Evolutionary conservation across 2,329 filamentous ascomycete species (phyloP), one percentile per base, ranked within the genome.

Genomic region (Epicoccum sorghinum): DNA sequence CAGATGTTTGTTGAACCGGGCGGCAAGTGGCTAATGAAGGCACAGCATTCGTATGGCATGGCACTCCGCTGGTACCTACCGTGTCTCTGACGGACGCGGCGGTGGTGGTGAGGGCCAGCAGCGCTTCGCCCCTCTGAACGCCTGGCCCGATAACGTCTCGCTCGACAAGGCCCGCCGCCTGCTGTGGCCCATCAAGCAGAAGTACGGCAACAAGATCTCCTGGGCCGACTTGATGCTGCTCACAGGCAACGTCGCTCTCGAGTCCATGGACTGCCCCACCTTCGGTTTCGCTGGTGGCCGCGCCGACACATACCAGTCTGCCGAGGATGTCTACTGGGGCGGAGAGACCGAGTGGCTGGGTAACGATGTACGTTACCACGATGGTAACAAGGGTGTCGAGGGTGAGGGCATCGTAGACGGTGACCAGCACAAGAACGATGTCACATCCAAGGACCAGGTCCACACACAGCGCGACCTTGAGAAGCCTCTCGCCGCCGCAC

Each of bases 121-220:
- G 77, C 86, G 89, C 36, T 92, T 92, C 66, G 89, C 89, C 47
- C 89, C 89, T 5, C 85, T 92, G 71, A 91, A 91, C 83, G 86
- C 86, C 79, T 92, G 89, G 89, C 89, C 89, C 37, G 89, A 92
- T 77, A 92, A 92, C 63, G 87, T 86, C 68, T 86, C 81, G 65
- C 83, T 92, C 48, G 89, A 92, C 83, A 92, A 92, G 83, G 89
- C 89, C 29, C 89, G 89, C 52, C 88, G 89, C 60, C 83, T 92
- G 51, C 79, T 92, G 37, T 91, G 88, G 87, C 89, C 89, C 52
- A 86, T 92, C 78, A 92, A 92, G 84, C 88, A 90, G 66, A 92
- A 92, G 82, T 92, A 92, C 62, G 89, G 89, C 73, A 86, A 85
- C 81, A 90, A 89, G 80, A 89, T 92, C 75, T 91, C 89, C 0